Evolutionary conservation across 345 rosid species (phyloP), one percentile per base, ranked within the genome.

Genomic region (Capsella bursapastoris): DNA sequence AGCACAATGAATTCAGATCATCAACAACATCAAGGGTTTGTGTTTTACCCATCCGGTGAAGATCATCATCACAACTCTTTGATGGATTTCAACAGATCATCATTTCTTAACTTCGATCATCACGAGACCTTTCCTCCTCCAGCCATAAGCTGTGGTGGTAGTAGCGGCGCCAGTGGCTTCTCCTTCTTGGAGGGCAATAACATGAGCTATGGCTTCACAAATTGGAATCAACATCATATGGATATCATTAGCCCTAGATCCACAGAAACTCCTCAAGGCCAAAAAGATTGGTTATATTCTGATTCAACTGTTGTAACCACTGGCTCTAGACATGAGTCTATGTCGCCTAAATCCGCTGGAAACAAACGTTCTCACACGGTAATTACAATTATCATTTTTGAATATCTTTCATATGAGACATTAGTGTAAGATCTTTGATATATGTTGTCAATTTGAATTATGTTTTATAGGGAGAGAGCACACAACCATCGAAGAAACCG

Each of bases 31-130:
- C 71, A 69, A 64, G 88, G 86, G 16, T 72, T 81, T 16, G 52
- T 73, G 10, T 83, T 85, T 69, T 81, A 53, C 60, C 73, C 75
- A n/a, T 48, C 80, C 3, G 57, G 66, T 10, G 78, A 83, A 67
- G 88, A 84, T 70, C 72, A 56, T 71, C 72, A 58, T 71, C 72
- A 58, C 78, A 82, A 83, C 63, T 87, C 97, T 68, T 69, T 88
- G 82, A 85, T 92, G 79, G 81, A 86, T 66, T 92, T 92, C 87
- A 77, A 82, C 62, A 88, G 86, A 62, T 84, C 97, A 68, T 86
- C 97, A 64, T 77, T 88, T 74, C 90, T 89, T 41, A 92, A 90
- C 84, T 92, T 90, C 16, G 84, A 84, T 57, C 66, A 76, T 48
- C 80, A 70, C 3, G 70, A 62, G 57, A 62, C 45, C 27, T 76